Evolutionary conservation across 306 rosid species (phyloP).

Genomic region (Sicyos baderoa): DNA sequence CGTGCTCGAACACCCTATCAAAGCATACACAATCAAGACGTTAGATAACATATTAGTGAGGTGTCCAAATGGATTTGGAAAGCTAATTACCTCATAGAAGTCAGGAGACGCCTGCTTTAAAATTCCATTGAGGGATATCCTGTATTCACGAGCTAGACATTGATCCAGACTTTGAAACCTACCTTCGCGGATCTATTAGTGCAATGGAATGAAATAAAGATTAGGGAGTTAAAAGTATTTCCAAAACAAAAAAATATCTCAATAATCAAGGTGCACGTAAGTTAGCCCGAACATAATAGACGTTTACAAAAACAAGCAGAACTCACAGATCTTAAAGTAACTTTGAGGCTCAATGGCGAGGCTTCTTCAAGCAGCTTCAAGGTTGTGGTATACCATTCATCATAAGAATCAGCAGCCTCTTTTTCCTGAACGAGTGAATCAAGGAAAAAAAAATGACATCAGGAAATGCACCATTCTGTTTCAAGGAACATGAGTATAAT

Average conservation of each 20-base stretch:
- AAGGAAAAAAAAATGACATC: conserved; percentile 2
- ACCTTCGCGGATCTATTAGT: conserved; percentile 79
- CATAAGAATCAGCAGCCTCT: conserved; percentile 51
- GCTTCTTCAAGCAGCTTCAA: conserved; percentile 63
- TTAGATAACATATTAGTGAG: conserved; percentile 12
- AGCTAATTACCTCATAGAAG: conserved; percentile 58
- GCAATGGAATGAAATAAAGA: conserved; percentile 22
- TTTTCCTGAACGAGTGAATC: conserved; percentile 52
- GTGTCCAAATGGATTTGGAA: conserved; percentile 17
- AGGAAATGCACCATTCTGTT: not conserved
- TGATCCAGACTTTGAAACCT: conserved; percentile 32
- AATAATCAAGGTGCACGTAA: too few species aligned
- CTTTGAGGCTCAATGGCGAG: conserved; percentile 86
- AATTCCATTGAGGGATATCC: conserved; percentile 49
- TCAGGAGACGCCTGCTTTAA: conserved; percentile 55
- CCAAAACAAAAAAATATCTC: conserved; percentile 1
- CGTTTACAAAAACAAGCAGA: conserved; percentile 3
- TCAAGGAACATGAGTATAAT: not conserved
- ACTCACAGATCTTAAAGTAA: conserved; percentile 79
- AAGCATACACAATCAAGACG: conserved; percentile 16
- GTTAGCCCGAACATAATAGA: not conserved
- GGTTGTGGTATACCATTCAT: conserved; percentile 55
- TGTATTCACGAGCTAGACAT: conserved; percentile 81
- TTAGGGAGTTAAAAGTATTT: not conserved
- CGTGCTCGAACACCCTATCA: conserved; percentile 78